A percentile compares a stretch with the other conserved stretches of the same genome.
Evolutionary conservation across 2,329 filamentous ascomycete species (phyloP).

Genomic region (Aspergillus hiratsukae): DNA sequence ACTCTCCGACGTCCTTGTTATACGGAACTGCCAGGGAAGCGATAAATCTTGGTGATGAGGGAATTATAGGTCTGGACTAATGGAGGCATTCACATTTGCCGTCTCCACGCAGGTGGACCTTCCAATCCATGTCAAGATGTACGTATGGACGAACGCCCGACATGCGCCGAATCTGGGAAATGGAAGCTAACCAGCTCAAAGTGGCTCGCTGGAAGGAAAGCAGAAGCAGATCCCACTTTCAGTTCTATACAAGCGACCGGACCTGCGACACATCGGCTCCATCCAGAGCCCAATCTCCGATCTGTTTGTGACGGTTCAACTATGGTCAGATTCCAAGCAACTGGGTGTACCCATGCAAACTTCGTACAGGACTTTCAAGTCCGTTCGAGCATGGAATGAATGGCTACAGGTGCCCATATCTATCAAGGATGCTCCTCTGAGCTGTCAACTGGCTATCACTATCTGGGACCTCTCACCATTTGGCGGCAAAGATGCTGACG

Average conservation of each 20-base stretch:
- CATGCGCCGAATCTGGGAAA: neutral
- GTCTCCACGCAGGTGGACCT: constrained; percentile 79
- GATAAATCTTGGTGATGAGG: neutral
- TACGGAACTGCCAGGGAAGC: neutral
- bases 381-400: constrained; percentile 76
- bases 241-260: constrained; percentile 69
- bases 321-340: constrained; percentile 95
- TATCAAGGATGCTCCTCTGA: constrained; percentile 75
- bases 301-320: constrained; percentile 85
- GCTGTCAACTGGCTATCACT: constrained; percentile 83
- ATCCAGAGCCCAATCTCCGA: constrained; percentile 80
- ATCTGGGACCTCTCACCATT: constrained; percentile 89
- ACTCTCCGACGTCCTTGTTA: neutral
- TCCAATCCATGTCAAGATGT: constrained; percentile 63
- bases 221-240: constrained; percentile 72
- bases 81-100: constrained; percentile 96
- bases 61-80: constrained; percentile 35
- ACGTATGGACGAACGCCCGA: constrained; percentile 26
- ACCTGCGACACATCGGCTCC: constrained; percentile 81
- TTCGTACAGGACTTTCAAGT: constrained; percentile 84
- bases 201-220: constrained; percentile 71
- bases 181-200: constrained; percentile 29
- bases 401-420: constrained; percentile 86
- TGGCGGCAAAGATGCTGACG: constrained; percentile 63
- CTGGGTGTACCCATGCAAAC: constrained; percentile 90